phyloP scores from a whole-genome alignment of 1,139 yeast genomes.

The Debaryomycetaceae sp. region DNA sequence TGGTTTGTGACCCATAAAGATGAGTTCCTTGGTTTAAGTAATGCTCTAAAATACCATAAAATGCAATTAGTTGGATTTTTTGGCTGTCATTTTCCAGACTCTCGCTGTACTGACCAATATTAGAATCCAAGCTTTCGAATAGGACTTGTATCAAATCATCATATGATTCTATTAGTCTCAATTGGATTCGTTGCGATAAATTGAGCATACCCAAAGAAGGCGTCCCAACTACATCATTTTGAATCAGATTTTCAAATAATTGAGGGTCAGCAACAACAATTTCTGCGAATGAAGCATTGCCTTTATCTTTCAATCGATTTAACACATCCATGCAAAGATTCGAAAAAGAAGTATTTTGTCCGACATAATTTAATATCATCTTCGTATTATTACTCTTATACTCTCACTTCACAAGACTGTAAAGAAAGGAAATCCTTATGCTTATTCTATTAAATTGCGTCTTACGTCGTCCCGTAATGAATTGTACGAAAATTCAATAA shows the following conservation, averaged over 20 bases:
- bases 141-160: constrained; percentile 5
- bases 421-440: constrained; percentile 3
- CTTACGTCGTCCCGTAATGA: too few species aligned
- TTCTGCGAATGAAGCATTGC: constrained; percentile 1
- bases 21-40: too few species aligned
- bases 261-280: constrained; percentile 10
- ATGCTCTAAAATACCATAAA: too few species aligned
- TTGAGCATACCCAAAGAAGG: constrained; percentile 5
- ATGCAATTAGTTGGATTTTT: neutral
- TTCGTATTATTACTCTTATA: neutral
- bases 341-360: neutral
- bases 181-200: constrained; percentile 4
- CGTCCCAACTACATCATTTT: neutral
- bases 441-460: too few species aligned
- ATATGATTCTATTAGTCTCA: constrained; percentile 8
- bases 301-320: neutral
- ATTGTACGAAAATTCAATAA: too few species aligned
- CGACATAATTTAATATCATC: neutral
- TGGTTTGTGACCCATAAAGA: too few species aligned
- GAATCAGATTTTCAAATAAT: constrained; percentile 2
- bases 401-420: neutral
- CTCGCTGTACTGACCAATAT: too few species aligned
- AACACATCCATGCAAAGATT: neutral
- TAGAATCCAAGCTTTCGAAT: neutral
- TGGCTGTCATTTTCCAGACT: neutral